Evolutionary conservation across 2,329 filamentous ascomycete species (phyloP).

Genomic region (Mariannaea elegans): DNA sequence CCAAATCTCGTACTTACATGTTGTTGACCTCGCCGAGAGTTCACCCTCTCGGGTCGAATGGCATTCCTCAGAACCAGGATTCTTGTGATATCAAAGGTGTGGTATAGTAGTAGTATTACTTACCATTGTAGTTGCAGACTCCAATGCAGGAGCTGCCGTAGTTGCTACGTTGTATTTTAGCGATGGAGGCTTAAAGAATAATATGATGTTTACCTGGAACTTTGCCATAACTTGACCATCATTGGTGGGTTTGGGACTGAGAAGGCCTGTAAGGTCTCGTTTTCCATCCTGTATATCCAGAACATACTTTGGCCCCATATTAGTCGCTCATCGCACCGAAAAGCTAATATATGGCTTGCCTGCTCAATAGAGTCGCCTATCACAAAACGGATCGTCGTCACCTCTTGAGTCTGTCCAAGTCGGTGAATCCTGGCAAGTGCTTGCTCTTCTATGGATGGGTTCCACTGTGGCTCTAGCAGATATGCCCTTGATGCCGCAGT

Average conservation of each 20-base stretch:
- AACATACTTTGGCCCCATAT: background rate
- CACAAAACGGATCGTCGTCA: background rate
- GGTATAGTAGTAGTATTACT: no score
- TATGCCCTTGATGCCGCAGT: conserved; percentile 1
- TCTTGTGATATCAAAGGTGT: no score
- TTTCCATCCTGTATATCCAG: conserved; percentile 1
- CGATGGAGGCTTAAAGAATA: background rate
- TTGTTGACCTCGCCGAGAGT: no score
- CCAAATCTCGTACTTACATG: no score
- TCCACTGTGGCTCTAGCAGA: conserved; percentile 3
- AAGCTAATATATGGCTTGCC: background rate
- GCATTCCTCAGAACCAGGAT: no score
- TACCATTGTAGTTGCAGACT: background rate
- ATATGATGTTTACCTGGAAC: background rate
- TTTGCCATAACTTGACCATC: background rate
- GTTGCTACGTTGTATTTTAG: background rate
- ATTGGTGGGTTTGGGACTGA: background rate
- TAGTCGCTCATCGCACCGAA: background rate
- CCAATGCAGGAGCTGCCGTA: background rate
- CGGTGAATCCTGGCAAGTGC: conserved; percentile 1
- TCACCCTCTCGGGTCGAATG: no score
- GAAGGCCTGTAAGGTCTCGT: background rate
- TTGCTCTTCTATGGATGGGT: background rate
- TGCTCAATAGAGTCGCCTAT: background rate
- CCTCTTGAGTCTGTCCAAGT: background rate